These are phyloP conservation scores for Saccharum spontaneum DNA, from an alignment of 176 grass and related monocot genomes.

Conservation along the genomic window DNA sequence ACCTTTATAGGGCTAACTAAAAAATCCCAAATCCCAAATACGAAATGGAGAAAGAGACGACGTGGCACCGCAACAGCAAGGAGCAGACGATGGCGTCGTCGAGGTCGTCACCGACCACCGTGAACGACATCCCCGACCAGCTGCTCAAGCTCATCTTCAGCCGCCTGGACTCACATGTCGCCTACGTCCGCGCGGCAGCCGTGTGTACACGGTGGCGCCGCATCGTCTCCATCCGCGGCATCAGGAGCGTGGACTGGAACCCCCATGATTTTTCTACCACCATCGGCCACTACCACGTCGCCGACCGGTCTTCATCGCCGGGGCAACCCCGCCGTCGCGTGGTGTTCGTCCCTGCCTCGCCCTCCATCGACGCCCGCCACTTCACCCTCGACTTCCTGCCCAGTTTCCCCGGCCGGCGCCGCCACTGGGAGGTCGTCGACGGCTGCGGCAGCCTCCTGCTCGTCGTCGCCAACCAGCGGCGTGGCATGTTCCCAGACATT, in stretches of 20 bases:
- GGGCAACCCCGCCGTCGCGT: neutral
- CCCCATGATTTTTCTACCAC: neutral
- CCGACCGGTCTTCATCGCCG: neutral
- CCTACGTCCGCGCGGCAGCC: neutral
- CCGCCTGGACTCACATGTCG: neutral
- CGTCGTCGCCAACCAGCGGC: neutral
- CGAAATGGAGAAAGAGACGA: neutral
- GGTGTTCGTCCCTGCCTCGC: neutral
- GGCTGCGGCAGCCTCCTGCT: conserved; percentile 4
- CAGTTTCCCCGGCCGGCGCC: neutral
- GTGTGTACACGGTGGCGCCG: conserved; percentile 27
- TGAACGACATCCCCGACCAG: neutral
- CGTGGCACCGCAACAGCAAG: neutral
- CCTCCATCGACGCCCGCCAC: neutral
- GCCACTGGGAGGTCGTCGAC: neutral
- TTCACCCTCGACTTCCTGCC: conserved; percentile 28
- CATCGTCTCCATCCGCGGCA: neutral
- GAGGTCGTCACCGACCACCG: neutral
- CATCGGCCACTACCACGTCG: conserved; percentile 6
- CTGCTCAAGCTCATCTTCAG: conserved; percentile 12
- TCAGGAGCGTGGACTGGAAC: no score
- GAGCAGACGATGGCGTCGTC: no score
- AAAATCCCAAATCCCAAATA: neutral
- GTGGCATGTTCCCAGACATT: conserved; percentile 15
- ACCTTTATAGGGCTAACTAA: neutral